Evolutionary conservation across 2,329 filamentous ascomycete species (phyloP), one percentile per base, ranked within the genome.

Genomic region (Lachnellula cervina): DNA sequence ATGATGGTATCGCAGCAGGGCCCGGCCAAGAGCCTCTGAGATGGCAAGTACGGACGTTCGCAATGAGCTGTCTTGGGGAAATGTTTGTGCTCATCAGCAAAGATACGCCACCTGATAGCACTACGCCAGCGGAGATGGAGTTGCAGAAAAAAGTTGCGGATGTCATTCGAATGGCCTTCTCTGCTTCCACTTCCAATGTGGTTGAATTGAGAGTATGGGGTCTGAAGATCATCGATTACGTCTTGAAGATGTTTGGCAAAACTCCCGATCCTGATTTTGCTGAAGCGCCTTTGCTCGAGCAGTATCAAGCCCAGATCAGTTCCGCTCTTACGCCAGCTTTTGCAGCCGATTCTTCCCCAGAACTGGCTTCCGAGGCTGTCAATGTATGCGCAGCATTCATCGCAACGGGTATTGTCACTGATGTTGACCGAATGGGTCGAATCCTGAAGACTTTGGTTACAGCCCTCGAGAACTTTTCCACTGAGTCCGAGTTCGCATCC

Each of bases 331-430:
- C 95, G 0, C 94, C 94, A 3, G 95, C 94, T 0, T 99, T 99
- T 73, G 92, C 94, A 1, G 87, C 87, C 3, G 94, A 99, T 71
- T 99, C 94, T 0, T 97, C 93, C 0, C 92, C 95, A 0, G 94
- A 99, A 71, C 78, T 99, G 16, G 95, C 94, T 7, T 92, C 94
- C 0, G 93, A 97, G 69, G 94, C 95, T 16, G 90, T 99, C 61
- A 96, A 96, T 66, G 94, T 99, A 6, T 99, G 94, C 67, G 94
- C 93, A n/a, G 91, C 89, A 1, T 99, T 99, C 72, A 95, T 99
- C 66, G 89, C 93, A 0, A 97, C 93, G 0, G 94, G 94, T 14
- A 97, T 99, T 54, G 94, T 99, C 8, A 97, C 91, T 0, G 94
- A 97, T 71, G 85, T 97, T 8, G 95, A 99, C 64, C 85, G 94